These are phyloP conservation scores for Setaria italica DNA, from an alignment of 202 grass and related monocot genomes.

Conservation along the genomic window DNA sequence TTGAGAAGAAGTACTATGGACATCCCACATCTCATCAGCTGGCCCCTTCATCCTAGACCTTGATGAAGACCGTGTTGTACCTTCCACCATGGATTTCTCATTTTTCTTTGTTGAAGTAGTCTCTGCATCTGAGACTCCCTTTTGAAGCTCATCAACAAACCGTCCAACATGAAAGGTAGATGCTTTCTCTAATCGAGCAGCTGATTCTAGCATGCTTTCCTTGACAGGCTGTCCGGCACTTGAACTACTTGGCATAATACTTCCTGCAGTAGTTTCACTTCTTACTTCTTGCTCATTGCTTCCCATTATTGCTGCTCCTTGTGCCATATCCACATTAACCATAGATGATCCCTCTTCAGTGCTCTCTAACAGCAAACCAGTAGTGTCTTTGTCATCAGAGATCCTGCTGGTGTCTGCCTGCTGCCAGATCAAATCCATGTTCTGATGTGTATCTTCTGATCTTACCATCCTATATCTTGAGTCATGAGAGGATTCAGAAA, in stretches of 20 bases:
- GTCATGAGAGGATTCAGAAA: constrained; percentile 46
- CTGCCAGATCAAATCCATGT: constrained; percentile 47
- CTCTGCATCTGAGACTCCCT: constrained; percentile 52
- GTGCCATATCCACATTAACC: constrained; percentile 25
- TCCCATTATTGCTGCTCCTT: constrained; percentile 7
- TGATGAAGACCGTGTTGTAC: constrained; percentile 56
- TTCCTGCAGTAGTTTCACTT: constrained; percentile 45
- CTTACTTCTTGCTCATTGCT: constrained; percentile 48
- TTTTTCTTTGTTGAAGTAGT: constrained; percentile 43
- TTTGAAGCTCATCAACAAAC: constrained; percentile 75
- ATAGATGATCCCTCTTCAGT: constrained; percentile 39
- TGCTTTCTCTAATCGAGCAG: constrained; percentile 77
- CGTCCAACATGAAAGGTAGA: constrained; percentile 69
- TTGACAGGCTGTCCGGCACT: constrained; percentile 49
- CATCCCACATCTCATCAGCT: constrained; percentile 80
- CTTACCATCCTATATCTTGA: constrained; percentile 32
- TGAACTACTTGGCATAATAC: constrained; percentile 52
- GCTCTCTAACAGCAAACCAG: constrained; percentile 39
- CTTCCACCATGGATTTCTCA: constrained; percentile 56
- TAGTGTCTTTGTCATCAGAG: constrained; percentile 44
- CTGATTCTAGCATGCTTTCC: constrained; percentile 75
- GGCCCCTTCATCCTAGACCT: constrained; percentile 67
- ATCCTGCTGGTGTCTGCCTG: constrained; percentile 33
- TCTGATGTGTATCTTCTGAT: constrained; percentile 41
- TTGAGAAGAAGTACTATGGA: constrained; percentile 61